Evolutionary conservation across 1,139 yeast species (phyloP), one percentile per base, ranked within the genome.

Genomic region (Debaryomyces udenii): DNA sequence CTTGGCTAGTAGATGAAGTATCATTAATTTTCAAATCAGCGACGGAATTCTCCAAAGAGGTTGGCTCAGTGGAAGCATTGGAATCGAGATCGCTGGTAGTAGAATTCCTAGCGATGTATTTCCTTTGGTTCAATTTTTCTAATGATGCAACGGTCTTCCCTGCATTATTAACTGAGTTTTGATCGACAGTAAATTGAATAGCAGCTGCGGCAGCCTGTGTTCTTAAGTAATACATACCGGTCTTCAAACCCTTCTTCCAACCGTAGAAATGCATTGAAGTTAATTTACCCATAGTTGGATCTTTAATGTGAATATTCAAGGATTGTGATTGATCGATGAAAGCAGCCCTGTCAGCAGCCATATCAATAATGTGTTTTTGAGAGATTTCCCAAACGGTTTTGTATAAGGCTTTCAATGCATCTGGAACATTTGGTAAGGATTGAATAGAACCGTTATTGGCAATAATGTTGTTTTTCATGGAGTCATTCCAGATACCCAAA

Each of bases 261-360:
- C 96, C 96, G 62, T 91, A 89, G 71, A 93, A 93, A 66, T 93
- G 98, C 94, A 91, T 91, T 56, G 91, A 80, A n/a, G 98, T 91
- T 51, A 93, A 76, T 64, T 91, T 91, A 48, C 96, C 95, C 83
- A 87, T 83, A 1, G 97, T 87, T 38, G 97, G 97, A 43, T 83
- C 80, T 61, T 79, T 82, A 64, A 91, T 74, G 69, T 87, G 86
- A 53, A 91, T 81, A 65, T 91, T 93, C 77, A 93, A 73, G 41
- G 94, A 83, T 69, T 93, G 98, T 48, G 94, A 87, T 66, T 93
- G 99, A 65, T 93, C 99, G 59, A 93, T 84, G 67, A 81, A 93
- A 22, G 95, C 89, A 35, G 93, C 86, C 57, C 99, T 80, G 59
- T 90, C 98, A 34, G 96, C 96, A 38, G 98, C 96, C 93, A 93